These are phyloP conservation scores for Globisporangium uncinulatum DNA, from an alignment of 352 stramenopile genomes.

Conservation along the genomic window DNA sequence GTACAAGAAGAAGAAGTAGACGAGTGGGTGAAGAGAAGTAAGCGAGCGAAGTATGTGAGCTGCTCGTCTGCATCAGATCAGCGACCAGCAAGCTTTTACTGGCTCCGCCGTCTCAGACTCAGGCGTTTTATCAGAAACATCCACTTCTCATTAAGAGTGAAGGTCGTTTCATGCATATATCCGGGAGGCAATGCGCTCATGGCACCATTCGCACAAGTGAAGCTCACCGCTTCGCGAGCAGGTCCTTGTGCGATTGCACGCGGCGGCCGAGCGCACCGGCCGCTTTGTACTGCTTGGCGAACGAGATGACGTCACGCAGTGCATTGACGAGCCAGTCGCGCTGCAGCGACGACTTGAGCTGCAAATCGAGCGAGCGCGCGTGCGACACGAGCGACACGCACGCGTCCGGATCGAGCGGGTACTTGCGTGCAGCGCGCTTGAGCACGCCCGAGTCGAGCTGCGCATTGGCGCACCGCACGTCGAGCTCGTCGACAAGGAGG, in stretches of 20 bases:
- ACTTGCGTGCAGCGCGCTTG: slow-evolving; percentile 42
- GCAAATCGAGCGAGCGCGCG: slow-evolving; percentile 50
- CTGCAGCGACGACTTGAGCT: slow-evolving; percentile 58
- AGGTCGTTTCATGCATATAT: not conserved
- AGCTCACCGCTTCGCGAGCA: not conserved
- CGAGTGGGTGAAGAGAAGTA: not conserved
- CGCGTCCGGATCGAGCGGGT: slow-evolving; percentile 30
- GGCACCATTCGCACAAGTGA: not conserved
- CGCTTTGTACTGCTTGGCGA: slow-evolving; percentile 57
- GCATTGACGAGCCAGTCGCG: slow-evolving; percentile 75
- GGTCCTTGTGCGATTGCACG: slow-evolving; percentile 7
- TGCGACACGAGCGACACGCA: slow-evolving; percentile 55
- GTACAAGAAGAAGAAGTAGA: slow-evolving; percentile 75
- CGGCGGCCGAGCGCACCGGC: slow-evolving; percentile 19
- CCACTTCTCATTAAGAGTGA: too few species aligned
- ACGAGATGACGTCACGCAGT: slow-evolving; percentile 52
- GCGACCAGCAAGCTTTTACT: too few species aligned
- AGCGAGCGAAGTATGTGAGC: too few species aligned
- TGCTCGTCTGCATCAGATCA: not conserved
- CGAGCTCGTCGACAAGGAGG: slow-evolving; percentile 44
- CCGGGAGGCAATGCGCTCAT: too few species aligned
- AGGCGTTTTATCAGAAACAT: too few species aligned
- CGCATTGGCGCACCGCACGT: slow-evolving; percentile 31
- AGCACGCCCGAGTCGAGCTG: slow-evolving; percentile 24
- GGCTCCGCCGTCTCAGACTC: too few species aligned